These are phyloP conservation scores for Psilocybe subaeruginosa DNA, from an alignment of 768 basidiomycete genomes.

Conservation along the genomic window DNA sequence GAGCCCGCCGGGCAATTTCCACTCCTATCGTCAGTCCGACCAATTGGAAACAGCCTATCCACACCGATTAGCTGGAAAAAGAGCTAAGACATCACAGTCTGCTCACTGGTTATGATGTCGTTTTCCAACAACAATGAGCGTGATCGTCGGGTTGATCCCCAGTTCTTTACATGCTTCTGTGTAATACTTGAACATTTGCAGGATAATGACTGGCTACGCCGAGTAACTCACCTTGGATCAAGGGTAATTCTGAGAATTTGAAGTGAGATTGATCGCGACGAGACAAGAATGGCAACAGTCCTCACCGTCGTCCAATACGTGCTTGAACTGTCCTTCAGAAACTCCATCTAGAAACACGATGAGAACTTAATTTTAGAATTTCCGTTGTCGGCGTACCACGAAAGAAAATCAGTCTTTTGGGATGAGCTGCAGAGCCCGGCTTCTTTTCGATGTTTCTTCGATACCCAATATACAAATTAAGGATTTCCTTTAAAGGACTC, in stretches of 20 bases:
- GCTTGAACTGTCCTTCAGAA: conserved; percentile 55
- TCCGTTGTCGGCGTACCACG: conserved; percentile 46
- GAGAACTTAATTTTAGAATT: too few species aligned
- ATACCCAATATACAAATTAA: conserved; percentile 62
- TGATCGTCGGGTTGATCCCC: conserved; percentile 65
- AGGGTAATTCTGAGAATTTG: conserved; percentile 51
- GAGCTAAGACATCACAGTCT: background rate
- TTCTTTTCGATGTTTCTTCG: conserved; percentile 53
- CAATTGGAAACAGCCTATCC: conserved; percentile 14
- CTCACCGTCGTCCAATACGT: conserved; percentile 60
- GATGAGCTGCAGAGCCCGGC: conserved; percentile 37
- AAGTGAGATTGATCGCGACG: background rate
- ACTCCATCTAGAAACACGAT: conserved; percentile 43
- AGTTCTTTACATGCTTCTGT: conserved; percentile 66
- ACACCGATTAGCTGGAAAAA: background rate
- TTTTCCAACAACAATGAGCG: conserved; percentile 81
- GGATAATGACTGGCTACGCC: background rate
- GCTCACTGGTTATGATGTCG: conserved; percentile 53
- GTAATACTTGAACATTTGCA: background rate
- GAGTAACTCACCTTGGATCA: conserved; percentile 50
- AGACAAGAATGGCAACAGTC: background rate
- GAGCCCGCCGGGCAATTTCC: conserved; percentile 81
- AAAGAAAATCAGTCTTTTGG: conserved; percentile 76
- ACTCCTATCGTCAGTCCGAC: conserved; percentile 52
- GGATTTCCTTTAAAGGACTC: conserved; percentile 43